Conservation (phyloP, 2,329 filamentous ascomycete genomes). For the Ophiostoma populinum region DNA sequence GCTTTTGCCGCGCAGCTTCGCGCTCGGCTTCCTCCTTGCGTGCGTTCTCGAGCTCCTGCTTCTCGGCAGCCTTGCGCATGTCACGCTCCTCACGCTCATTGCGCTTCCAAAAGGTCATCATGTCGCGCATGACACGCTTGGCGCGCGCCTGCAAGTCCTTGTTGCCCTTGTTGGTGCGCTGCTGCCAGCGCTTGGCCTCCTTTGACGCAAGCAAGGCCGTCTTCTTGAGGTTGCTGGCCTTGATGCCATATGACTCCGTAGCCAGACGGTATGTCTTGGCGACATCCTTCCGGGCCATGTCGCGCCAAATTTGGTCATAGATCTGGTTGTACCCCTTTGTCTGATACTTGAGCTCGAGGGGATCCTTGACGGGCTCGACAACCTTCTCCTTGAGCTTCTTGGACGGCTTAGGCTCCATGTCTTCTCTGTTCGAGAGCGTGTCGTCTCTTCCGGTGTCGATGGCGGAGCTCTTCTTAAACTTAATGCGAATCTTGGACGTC, state of each 20-base stretch:
- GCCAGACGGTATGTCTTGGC: conserved; percentile 85
- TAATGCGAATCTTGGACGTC: conserved; percentile 44
- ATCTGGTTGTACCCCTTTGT: conserved; percentile 94
- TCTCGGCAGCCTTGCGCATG: conserved; percentile 81
- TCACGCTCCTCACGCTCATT: conserved; percentile 97
- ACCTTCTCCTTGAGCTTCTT: conserved; percentile 23
- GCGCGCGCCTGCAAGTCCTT: conserved; percentile 94
- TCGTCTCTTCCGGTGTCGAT: conserved; percentile 24
- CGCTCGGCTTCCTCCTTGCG: conserved; percentile 94
- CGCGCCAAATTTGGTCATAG: conserved; percentile 93
- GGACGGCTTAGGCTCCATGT: conserved; percentile 26
- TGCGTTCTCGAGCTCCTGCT: conserved; percentile 88
- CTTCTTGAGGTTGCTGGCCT: conserved; percentile 92
- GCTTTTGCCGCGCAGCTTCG: conserved; percentile 91
- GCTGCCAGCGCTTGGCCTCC: conserved; percentile 92
- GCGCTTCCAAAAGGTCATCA: conserved; percentile 99
- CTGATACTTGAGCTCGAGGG: conserved; percentile 72
- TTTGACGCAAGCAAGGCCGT: conserved; percentile 93
- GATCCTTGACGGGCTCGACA: conserved; percentile 29
- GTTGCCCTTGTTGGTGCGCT: conserved; percentile 93
- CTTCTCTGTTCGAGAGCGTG: conserved; percentile 28
- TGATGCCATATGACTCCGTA: conserved; percentile 66
- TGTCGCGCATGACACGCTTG: conserved; percentile 97
- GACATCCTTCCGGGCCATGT: conserved; percentile 83
- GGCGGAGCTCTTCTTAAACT: conserved; percentile 34